These are phyloP conservation scores for Micromonas pusilla DNA, from an alignment of 139 green algal species.

Conservation along the genomic window DNA sequence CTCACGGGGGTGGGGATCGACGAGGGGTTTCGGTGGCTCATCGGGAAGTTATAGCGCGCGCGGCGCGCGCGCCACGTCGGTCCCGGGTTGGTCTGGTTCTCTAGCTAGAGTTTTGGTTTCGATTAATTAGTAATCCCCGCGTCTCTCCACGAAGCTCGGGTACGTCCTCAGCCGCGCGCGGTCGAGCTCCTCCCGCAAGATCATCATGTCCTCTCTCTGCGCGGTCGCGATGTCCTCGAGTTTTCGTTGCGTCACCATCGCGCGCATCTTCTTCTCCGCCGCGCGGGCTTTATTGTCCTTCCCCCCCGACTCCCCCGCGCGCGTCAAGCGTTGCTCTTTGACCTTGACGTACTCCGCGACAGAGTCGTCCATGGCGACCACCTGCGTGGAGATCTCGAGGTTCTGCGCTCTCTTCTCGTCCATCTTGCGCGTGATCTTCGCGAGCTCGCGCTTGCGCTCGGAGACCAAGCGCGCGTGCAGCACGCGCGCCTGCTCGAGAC, in stretches of 20 bases:
- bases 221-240: conserved; percentile 54
- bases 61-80: too few relatives aligned
- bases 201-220: conserved; percentile 46
- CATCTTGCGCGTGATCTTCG: too few relatives aligned
- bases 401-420: too few relatives aligned
- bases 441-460: too few relatives aligned
- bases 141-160: conserved; percentile 48
- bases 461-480: too few relatives aligned
- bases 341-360: conserved; percentile 29
- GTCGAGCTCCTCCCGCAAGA: conserved; percentile 43
- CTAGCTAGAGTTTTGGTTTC: too few relatives aligned
- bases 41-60: not conserved
- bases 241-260: conserved; percentile 49
- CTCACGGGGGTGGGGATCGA: not conserved
- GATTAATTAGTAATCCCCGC: too few relatives aligned
- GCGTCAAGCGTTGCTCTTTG: not conserved
- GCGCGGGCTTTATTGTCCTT: conserved; percentile 3
- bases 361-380: conserved; percentile 21
- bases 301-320: conserved; percentile 1
- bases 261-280: conserved; percentile 14
- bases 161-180: conserved; percentile 49
- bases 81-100: too few relatives aligned
- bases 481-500: too few relatives aligned
- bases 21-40: not conserved
- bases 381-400: conserved; percentile 25